Evolutionary conservation across 2,329 filamentous ascomycete species (phyloP).

Genomic region (Talaromyces sp.): DNA sequence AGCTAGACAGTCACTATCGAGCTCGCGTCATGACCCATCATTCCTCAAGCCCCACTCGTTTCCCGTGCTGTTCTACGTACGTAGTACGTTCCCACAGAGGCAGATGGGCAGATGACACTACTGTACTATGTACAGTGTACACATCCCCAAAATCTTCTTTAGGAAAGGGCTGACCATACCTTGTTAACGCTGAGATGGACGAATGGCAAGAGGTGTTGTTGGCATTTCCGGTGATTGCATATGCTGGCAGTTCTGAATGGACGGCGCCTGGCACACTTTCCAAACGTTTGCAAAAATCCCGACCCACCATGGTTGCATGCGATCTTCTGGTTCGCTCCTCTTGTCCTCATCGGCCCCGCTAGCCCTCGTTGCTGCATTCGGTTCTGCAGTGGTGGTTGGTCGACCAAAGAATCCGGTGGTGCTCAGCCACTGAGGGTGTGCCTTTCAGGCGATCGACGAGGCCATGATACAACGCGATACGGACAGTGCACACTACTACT

Average conservation of each 20-base stretch:
- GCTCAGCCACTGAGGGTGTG: not conserved
- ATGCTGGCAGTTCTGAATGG: not conserved
- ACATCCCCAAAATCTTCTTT: not conserved
- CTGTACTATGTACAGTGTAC: too few species aligned
- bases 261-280: conserved; percentile 1
- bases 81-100: too few species aligned
- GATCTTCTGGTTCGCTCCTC: conserved; percentile 6
- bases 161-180: not conserved
- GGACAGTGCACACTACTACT: not conserved
- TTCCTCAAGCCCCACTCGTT: conserved; percentile 7
- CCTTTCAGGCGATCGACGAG: not conserved
- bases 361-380: conserved; percentile 7
- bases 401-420: not conserved
- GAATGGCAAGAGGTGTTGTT: not conserved
- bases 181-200: not conserved
- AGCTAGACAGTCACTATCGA: not conserved
- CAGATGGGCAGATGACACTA: not conserved
- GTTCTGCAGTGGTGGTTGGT: not conserved
- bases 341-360: not conserved
- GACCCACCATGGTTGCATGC: conserved; percentile 6
- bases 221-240: not conserved
- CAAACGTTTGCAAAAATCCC: not conserved
- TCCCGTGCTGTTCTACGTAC: not conserved
- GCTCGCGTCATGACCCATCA: not conserved
- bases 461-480: not conserved